Evolutionary conservation across 2,329 filamentous ascomycete genomes (phyloP), one percentile per base, ranked within the genome.

Genomic region (Hortaea werneckii): DNA sequence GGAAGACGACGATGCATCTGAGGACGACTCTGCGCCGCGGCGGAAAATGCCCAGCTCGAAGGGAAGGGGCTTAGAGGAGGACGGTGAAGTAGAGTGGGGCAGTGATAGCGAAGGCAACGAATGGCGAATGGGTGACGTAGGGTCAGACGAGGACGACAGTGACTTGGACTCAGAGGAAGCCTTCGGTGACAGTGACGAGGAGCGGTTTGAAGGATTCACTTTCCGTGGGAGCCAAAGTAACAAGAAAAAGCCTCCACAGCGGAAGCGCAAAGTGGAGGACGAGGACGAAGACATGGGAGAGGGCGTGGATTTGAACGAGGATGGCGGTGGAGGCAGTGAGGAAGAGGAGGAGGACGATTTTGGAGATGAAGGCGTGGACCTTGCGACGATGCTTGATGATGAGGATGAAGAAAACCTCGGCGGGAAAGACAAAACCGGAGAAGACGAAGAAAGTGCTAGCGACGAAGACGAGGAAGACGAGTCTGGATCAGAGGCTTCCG

Each of bases 161-260:
- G 80, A 83, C 50, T 69, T 86, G 46, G 81, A 85, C 60, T 83
- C 78, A 54, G 82, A 85, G 61, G 87, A 94, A 58, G 89, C 90
- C 2, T 87, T 95, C 72, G 86, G 87, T 3, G 82, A 86, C 53
- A 92, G 86, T 57, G 89, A 95, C 58, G 82, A 92, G 58, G 89
- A 94, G 61, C 77, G 76, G 51, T 94, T 94, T 54, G 80, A 87
- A 52, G 85, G 80, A 8, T 94, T 83, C 57, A 78, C 76, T 4
- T 85, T 85, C 58, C 72, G 79, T 30, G 80, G 80, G 29, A 73
- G 73, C 26, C 67, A 65, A 42, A 62, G 42, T 61, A 71, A 78
- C 45, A 75, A 75, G 43, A 70, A 72, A 44, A 65, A 73, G 47
- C 46, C 39, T 29, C 39, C 41, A 10, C 38, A 37, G 32, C 66